Conservation (phyloP, 1,284 basidiomycete species). For the Neolentinus lepideus region DNA sequence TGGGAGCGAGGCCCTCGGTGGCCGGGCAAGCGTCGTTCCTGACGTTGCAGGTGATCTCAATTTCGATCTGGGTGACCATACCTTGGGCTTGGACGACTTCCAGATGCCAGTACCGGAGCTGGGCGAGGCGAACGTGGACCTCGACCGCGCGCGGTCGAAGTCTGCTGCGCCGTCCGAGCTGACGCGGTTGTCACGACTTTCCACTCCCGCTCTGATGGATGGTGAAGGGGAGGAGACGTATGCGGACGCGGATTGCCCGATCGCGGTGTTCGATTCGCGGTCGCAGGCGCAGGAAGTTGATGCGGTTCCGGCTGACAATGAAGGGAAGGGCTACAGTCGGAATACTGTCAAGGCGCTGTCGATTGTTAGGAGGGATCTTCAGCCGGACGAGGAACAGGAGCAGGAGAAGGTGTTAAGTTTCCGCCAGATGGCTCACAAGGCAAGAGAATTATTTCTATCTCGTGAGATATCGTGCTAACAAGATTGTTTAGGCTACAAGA, state of each 20-base stretch:
- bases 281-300: conserved; percentile 36
- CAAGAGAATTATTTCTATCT: conserved; percentile 21
- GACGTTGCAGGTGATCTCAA: conserved; percentile 48
- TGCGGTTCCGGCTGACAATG: conserved; percentile 26
- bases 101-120: conserved; percentile 45
- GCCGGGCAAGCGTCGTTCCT: conserved; percentile 41
- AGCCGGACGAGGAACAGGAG: conserved; percentile 38
- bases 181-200: conserved; percentile 62
- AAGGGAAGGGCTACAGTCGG: conserved; percentile 77
- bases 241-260: conserved; percentile 67
- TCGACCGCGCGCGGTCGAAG: conserved; percentile 32
- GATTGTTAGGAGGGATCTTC: conserved; percentile 76
- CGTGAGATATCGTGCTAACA: background rate
- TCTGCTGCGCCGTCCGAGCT: conserved; percentile 41
- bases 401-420: conserved; percentile 66
- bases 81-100: conserved; percentile 51
- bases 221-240: conserved; percentile 56
- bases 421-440: conserved; percentile 68
- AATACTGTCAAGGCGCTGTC: conserved; percentile 87
- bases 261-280: conserved; percentile 77
- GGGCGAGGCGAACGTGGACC: conserved; percentile 17
- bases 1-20: conserved; percentile 43
- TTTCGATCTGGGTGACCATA: conserved; percentile 40
- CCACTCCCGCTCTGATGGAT: conserved; percentile 55
- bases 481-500: conserved; percentile 60